Conservation (phyloP, 1,284 basidiomycete species). For the Cutaneotrichosporon dermatis region DNA sequence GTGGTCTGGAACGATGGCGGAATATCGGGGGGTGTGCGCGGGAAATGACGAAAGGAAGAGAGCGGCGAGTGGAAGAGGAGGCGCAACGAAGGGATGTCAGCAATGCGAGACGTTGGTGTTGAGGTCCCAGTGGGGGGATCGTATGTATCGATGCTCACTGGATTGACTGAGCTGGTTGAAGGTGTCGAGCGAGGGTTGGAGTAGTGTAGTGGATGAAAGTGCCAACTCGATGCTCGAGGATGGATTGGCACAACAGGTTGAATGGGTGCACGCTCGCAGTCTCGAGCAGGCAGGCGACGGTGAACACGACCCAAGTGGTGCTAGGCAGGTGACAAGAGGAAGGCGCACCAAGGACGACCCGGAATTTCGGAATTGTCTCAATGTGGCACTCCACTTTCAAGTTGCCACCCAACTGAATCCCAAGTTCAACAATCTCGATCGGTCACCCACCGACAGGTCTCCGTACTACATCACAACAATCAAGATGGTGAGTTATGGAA, state of each 20-base stretch:
- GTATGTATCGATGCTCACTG: neutral
- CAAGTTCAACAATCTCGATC: neutral
- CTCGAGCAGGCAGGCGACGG: too few species aligned
- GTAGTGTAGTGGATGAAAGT: neutral
- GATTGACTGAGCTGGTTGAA: neutral
- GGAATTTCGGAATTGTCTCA: neutral
- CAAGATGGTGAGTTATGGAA: neutral
- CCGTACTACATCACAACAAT: neutral
- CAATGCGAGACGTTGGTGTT: neutral
- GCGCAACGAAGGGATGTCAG: neutral
- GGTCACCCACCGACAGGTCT: too few species aligned
- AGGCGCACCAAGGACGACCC: neutral
- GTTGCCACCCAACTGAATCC: constrained; percentile 6
- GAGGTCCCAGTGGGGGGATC: neutral
- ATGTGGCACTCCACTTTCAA: neutral
- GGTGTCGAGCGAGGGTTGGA: neutral
- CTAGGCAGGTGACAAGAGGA: neutral
- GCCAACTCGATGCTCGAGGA: too few species aligned
- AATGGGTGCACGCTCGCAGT: too few species aligned
- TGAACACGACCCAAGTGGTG: too few species aligned
- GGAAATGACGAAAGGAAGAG: neutral
- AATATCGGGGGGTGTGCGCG: neutral
- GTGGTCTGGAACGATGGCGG: neutral
- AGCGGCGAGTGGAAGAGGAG: neutral
- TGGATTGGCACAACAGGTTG: too few species aligned